phyloP scores from a whole-genome alignment of 2,329 filamentous ascomycete genomes.

The Gnomoniopsis sp. region DNA sequence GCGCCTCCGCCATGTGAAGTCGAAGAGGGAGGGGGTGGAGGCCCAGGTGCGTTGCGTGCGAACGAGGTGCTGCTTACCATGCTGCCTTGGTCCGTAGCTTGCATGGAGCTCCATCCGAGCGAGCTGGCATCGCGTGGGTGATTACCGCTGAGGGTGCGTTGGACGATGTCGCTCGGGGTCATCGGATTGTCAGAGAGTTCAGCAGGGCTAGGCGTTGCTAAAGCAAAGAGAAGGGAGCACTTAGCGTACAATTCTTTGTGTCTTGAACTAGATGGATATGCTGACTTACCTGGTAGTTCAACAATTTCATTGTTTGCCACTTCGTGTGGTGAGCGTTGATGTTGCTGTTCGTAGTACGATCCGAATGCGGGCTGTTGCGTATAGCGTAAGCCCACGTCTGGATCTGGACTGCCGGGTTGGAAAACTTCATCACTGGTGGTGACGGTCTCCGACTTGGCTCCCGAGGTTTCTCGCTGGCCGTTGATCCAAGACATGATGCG shows the following conservation, averaged over 20 bases:
- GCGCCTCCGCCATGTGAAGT: conserved; percentile 2
- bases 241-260: background rate
- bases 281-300: conserved; percentile 44
- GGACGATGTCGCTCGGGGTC: conserved; percentile 36
- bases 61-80: conserved; percentile 23
- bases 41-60: conserved; percentile 12
- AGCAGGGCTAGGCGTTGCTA: conserved; percentile 38
- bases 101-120: conserved; percentile 24
- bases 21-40: conserved; percentile 9
- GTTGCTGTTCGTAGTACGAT: conserved; percentile 5
- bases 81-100: conserved; percentile 30
- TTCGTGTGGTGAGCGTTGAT: conserved; percentile 28
- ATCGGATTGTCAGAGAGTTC: conserved; percentile 46
- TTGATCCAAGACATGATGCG: conserved; percentile 52
- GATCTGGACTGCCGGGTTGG: conserved; percentile 22
- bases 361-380: conserved; percentile 28
- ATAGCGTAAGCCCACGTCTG: conserved; percentile 23
- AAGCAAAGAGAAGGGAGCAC: background rate
- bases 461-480: conserved; percentile 33
- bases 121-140: conserved; percentile 27
- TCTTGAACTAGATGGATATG: background rate
- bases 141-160: conserved; percentile 22
- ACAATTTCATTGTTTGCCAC: conserved; percentile 41
- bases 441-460: conserved; percentile 42
- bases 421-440: conserved; percentile 43